Evolutionary conservation across 1,139 yeast genomes (phyloP).

Genomic region (Pneumocystis sp.): DNA sequence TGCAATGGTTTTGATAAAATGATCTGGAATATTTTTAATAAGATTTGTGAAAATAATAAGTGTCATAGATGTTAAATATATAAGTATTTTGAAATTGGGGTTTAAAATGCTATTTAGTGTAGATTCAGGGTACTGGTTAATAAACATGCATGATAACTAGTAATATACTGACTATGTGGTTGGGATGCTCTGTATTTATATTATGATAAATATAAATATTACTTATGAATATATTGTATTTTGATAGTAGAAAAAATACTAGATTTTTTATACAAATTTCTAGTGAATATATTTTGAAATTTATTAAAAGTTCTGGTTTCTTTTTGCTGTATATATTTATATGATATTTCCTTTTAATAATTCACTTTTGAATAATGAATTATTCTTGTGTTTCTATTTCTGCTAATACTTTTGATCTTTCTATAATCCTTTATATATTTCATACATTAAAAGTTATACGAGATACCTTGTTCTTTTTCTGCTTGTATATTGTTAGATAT

Average conservation of each 20-base stretch:
- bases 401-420: conserved; percentile 10
- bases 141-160: background rate
- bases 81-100: background rate
- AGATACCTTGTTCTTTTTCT: conserved; percentile 14
- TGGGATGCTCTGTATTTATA: conserved; percentile 8
- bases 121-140: conserved; percentile 1
- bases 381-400: conserved; percentile 11
- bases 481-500: conserved; percentile 16
- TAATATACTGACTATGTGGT: conserved; percentile 5
- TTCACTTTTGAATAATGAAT: background rate
- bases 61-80: background rate
- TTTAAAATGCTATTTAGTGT: background rate
- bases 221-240: background rate
- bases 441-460: background rate
- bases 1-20: background rate
- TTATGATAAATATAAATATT: background rate
- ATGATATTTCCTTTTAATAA: background rate
- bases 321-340: background rate
- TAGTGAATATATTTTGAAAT: background rate
- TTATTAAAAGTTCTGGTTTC: background rate
- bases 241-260: background rate
- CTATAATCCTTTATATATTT: conserved; percentile 4
- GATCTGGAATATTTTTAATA: background rate
- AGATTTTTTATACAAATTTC: background rate
- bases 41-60: background rate